Conservation (phyloP, 2,329 filamentous ascomycete species). For the Botryotinia globosa region DNA sequence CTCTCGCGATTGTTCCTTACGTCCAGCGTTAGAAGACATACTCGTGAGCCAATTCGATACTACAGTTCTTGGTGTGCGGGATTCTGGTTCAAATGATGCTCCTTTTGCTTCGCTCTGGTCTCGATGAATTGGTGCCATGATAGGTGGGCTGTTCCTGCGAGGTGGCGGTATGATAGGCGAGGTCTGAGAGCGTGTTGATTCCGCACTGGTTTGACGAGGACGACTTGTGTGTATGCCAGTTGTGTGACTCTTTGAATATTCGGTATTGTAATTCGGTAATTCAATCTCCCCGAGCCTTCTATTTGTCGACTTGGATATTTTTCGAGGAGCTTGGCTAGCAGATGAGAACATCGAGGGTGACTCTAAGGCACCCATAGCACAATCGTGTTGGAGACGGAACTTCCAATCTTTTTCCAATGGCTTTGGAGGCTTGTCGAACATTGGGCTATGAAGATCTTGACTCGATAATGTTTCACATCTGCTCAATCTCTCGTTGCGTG, state of each 20-base stretch:
- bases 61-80: conserved; percentile 15
- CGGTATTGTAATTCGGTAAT: neutral
- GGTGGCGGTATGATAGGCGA: neutral
- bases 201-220: neutral
- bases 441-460: conserved; percentile 7
- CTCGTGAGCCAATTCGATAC: conserved; percentile 16
- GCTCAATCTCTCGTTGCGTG: conserved; percentile 4
- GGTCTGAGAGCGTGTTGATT: neutral
- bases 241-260: neutral
- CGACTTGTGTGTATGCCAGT: neutral
- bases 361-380: neutral
- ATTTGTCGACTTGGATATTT: neutral
- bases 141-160: conserved; percentile 12
- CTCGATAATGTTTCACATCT: conserved; percentile 11
- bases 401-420: conserved; percentile 10
- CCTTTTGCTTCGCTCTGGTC: neutral
- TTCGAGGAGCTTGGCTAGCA: neutral
- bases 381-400: conserved; percentile 6
- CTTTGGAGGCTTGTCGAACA: neutral
- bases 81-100: conserved; percentile 15
- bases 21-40: conserved; percentile 13
- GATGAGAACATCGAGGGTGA: neutral
- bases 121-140: conserved; percentile 11
- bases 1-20: conserved; percentile 5
- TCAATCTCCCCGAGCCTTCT: neutral